Conservation (phyloP, 805 yeast species). For the Henningerozyma blattae region DNA sequence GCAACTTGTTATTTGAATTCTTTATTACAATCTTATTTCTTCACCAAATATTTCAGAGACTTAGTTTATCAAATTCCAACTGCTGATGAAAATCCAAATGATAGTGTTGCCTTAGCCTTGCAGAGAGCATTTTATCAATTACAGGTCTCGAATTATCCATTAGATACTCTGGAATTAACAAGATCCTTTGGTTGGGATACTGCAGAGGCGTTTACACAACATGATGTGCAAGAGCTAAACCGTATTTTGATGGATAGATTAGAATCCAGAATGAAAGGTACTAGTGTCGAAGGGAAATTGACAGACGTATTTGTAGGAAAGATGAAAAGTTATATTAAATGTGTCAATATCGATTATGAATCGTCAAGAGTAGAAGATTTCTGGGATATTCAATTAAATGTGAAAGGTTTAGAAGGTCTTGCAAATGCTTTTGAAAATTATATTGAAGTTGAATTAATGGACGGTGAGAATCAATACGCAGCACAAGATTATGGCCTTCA, state of each 20-base stretch:
- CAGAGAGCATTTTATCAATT: conserved; percentile 80
- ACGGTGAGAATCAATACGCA: conserved; percentile 91
- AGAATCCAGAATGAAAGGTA: conserved; percentile 84
- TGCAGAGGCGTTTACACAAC: conserved; percentile 92
- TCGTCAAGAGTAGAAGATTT: conserved; percentile 86
- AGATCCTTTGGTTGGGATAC: conserved; percentile 96
- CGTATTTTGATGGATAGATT: conserved; percentile 90
- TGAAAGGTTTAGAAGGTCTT: conserved; percentile 64
- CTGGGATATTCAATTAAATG: conserved; percentile 97
- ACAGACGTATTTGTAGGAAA: conserved; percentile 87
- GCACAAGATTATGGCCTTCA: conserved; percentile 86
- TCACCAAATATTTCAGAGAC: conserved; percentile 70
- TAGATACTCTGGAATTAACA: conserved; percentile 79
- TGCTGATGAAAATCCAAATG: conserved; percentile 36
- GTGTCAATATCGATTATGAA: conserved; percentile 88
- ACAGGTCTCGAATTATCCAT: conserved; percentile 59
- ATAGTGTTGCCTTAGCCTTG: conserved; percentile 68
- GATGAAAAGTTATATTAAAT: conserved; percentile 89
- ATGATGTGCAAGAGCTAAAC: conserved; percentile 93
- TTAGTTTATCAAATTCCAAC: conserved; percentile 89
- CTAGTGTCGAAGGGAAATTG: conserved; percentile 62
- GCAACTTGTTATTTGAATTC: conserved; percentile 97
- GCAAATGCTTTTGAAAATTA: conserved; percentile 74
- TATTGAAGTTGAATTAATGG: conserved; percentile 75
- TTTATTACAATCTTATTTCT: conserved; percentile 77